A percentile compares a stretch with the other conserved stretches of the same genome.
These are phyloP conservation scores for Suillus clintonianus DNA, from an alignment of 768 basidiomycete genomes.

Conservation along the genomic window DNA sequence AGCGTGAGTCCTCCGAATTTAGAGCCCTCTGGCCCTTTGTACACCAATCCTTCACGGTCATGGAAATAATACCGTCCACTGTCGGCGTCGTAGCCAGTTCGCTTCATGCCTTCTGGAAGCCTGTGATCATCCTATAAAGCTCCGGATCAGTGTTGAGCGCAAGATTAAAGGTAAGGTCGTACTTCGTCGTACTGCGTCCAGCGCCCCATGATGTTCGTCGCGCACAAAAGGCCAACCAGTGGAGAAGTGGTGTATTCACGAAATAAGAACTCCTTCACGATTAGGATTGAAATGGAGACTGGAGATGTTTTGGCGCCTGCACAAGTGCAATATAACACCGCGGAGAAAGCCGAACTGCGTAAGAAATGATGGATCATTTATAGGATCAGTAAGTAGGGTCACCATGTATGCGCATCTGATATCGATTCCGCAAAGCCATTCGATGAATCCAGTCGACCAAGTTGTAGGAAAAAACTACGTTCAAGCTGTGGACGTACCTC, in stretches of 20 bases:
- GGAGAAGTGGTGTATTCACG: slow-evolving; percentile 3
- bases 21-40: slow-evolving; percentile 62
- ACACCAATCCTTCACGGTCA: slow-evolving; percentile 51
- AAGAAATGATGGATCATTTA: neutral
- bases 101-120: slow-evolving; percentile 54
- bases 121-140: slow-evolving; percentile 48
- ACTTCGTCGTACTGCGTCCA: slow-evolving; percentile 41
- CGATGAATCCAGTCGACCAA: neutral
- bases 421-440: neutral
- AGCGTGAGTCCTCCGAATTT: slow-evolving; percentile 54
- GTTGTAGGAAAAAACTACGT: neutral
- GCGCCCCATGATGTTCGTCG: slow-evolving; percentile 32
- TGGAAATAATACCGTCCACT: slow-evolving; percentile 65
- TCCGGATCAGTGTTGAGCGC: slow-evolving; percentile 1
- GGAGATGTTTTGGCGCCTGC: neutral
- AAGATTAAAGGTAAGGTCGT: neutral
- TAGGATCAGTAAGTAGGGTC: neutral
- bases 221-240: slow-evolving; percentile 21
- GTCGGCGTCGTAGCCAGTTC: slow-evolving; percentile 80
- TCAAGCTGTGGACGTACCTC: neutral
- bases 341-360: slow-evolving; percentile 24
- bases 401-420: neutral
- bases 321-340: neutral
- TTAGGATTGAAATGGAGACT: neutral
- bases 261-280: neutral